Evolutionary conservation across 1,139 yeast species (phyloP), one percentile per base, ranked within the genome.

Genomic region (Kluyveromyces sp.): DNA sequence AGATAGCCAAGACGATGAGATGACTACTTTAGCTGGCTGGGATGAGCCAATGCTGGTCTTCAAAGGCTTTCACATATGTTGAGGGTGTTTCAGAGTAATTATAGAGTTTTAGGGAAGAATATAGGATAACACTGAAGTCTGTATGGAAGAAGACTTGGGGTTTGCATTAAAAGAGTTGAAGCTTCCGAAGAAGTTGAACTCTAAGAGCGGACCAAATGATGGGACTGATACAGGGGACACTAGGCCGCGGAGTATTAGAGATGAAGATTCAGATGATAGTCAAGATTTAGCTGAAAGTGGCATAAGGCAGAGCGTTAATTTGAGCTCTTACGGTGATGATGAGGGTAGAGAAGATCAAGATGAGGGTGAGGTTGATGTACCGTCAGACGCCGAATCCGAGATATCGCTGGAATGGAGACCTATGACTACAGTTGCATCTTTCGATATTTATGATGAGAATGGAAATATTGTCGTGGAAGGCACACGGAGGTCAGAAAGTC

Each of bases 391-490:
- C 19, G 31, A 25, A n/a, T 35, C 39, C 11, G 31, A n/a, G 4
- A 20, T 19, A 11, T 38, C 41, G 12, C 41, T 38, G 6, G 50
- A 43, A 29, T 78, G 85, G 85, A 74, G 74, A 49, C 73, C 75
- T 12, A 78, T 80, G 79, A 76, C 77, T 11, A 73, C 81, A 0
- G 74, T 77, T 20, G 79, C 83, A n/a, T 68, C 74, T 19, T 70
- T 71, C 45, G 77, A 77, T 44, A 67, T 78, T 16, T 80, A 76
- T 55, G 79, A 78, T 49, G 78, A 77, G 32, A 70, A 70, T 48
- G 83, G 83, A 16, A 69, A 70, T 42, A 59, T 75, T 15, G 68
- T 71, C 12, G 68, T 71, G 17, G 59, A 56, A 9, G 42, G 55
- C 29, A 22, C 54, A 33, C 40, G 45, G 20, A 50, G 51, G 7